A percentile compares a stretch with the other conserved stretches of the same genome.
These are phyloP conservation scores for Tremellales sp. DNA, from an alignment of 1,284 basidiomycete genomes.

Conservation along the genomic window DNA sequence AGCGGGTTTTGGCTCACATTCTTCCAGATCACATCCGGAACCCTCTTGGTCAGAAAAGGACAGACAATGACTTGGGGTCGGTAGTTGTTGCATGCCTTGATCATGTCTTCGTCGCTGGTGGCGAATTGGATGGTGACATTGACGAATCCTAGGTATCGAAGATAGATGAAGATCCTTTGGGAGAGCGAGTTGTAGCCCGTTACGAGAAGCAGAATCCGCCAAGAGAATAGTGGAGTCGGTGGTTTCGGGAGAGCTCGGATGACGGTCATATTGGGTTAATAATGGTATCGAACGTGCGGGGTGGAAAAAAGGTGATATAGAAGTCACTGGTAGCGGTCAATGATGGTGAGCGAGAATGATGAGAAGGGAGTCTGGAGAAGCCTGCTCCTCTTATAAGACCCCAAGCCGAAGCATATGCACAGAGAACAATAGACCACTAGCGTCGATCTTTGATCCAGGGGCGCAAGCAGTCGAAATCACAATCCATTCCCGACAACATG, in stretches of 20 bases:
- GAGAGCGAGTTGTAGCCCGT: conserved; percentile 52
- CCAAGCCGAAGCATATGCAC: too few relatives aligned
- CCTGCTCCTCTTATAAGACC: too few relatives aligned
- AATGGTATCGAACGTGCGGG: too few relatives aligned
- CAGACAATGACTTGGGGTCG: conserved; percentile 50
- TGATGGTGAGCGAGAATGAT: too few relatives aligned
- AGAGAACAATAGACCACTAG: too few relatives aligned
- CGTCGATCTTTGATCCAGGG: too few relatives aligned
- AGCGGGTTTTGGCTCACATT: conserved; percentile 25
- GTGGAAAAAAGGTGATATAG: too few relatives aligned
- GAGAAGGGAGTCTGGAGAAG: too few relatives aligned
- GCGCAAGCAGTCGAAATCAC: too few relatives aligned
- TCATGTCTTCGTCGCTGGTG: conserved; percentile 46
- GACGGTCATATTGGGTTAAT: too few relatives aligned
- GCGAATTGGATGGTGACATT: conserved; percentile 49
- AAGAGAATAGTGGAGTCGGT: background rate
- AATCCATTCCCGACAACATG: too few relatives aligned
- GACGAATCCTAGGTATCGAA: conserved; percentile 42
- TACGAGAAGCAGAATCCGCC: conserved; percentile 47
- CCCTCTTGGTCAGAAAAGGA: conserved; percentile 51
- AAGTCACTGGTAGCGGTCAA: too few relatives aligned
- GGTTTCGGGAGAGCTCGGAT: background rate
- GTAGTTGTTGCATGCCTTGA: conserved; percentile 43
- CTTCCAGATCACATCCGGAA: conserved; percentile 47
- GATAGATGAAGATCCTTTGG: conserved; percentile 45